Conservation (phyloP, 352 stramenopile genomes). For the Phytophthora fragariaefolia region DNA sequence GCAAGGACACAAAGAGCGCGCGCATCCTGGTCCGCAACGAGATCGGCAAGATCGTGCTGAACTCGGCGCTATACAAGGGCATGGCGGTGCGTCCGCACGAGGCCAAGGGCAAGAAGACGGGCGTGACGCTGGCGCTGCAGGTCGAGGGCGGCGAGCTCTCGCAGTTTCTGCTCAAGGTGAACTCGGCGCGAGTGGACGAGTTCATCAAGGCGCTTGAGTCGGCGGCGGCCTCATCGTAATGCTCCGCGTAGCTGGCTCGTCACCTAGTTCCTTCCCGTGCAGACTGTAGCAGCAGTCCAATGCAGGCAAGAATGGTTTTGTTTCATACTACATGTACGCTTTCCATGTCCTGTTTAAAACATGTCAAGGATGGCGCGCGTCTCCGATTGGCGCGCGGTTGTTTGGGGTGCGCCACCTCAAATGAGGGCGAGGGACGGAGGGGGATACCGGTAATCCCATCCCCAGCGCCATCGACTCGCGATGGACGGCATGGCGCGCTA, state of each 20-base stretch:
- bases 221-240: slow-evolving; percentile 32
- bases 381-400: too few species aligned
- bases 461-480: not conserved
- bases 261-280: not conserved
- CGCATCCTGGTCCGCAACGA: slow-evolving; percentile 83
- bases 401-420: too few species aligned
- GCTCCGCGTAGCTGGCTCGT: not conserved
- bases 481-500: slow-evolving; percentile 73
- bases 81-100: slow-evolving; percentile 69
- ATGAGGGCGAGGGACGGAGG: too few species aligned
- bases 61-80: slow-evolving; percentile 83
- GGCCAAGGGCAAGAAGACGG: slow-evolving; percentile 81
- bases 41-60: slow-evolving; percentile 90
- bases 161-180: slow-evolving; percentile 84
- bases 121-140: slow-evolving; percentile 71
- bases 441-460: too few species aligned
- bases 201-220: slow-evolving; percentile 65
- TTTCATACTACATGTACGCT: too few species aligned
- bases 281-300: too few species aligned
- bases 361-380: too few species aligned
- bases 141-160: slow-evolving; percentile 54
- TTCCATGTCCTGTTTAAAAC: too few species aligned
- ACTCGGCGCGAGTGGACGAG: slow-evolving; percentile 64
- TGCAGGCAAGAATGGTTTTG: too few species aligned
- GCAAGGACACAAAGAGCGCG: slow-evolving; percentile 73